These are phyloP conservation scores for Lodderomyces parapsilosis DNA, from an alignment of 1,139 yeast species.

Conservation along the genomic window DNA sequence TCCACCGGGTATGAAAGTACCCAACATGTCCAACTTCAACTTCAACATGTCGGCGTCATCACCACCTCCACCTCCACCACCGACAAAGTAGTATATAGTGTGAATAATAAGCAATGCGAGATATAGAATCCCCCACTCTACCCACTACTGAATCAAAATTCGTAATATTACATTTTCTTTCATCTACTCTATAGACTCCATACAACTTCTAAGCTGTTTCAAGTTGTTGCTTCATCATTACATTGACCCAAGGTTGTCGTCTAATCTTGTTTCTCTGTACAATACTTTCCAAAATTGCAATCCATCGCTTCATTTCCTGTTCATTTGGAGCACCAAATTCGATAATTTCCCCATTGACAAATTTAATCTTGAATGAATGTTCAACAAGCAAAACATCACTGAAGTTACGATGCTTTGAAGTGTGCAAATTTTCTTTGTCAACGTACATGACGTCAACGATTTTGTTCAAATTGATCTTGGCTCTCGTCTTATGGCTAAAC, in stretches of 20 bases:
- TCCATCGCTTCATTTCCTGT: slow-evolving; percentile 59
- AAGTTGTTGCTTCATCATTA: slow-evolving; percentile 30
- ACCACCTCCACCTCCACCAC: not conserved
- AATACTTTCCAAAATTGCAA: slow-evolving; percentile 49
- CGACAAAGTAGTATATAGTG: not conserved
- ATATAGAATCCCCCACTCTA: not conserved
- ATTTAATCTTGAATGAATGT: slow-evolving; percentile 61
- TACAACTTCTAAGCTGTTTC: not conserved
- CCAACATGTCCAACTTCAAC: slow-evolving; percentile 6
- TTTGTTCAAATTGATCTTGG: slow-evolving; percentile 64
- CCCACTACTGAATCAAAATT: not conserved
- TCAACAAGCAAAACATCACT: slow-evolving; percentile 64
- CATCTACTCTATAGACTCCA: not conserved
- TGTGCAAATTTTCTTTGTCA: slow-evolving; percentile 42
- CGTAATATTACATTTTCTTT: not conserved
- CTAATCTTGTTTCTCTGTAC: slow-evolving; percentile 53
- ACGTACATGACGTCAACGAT: slow-evolving; percentile 54
- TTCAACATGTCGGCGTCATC: not conserved
- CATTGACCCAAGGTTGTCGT: slow-evolving; percentile 71
- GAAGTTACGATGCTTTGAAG: slow-evolving; percentile 48
- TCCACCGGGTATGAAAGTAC: slow-evolving; percentile 3
- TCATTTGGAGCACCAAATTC: slow-evolving; percentile 67
- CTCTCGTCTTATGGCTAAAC: slow-evolving; percentile 57
- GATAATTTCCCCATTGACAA: slow-evolving; percentile 67
- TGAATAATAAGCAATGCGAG: not conserved